phyloP scores from a whole-genome alignment of 768 basidiomycete genomes.

The Tricholoma hemisulphureum region DNA sequence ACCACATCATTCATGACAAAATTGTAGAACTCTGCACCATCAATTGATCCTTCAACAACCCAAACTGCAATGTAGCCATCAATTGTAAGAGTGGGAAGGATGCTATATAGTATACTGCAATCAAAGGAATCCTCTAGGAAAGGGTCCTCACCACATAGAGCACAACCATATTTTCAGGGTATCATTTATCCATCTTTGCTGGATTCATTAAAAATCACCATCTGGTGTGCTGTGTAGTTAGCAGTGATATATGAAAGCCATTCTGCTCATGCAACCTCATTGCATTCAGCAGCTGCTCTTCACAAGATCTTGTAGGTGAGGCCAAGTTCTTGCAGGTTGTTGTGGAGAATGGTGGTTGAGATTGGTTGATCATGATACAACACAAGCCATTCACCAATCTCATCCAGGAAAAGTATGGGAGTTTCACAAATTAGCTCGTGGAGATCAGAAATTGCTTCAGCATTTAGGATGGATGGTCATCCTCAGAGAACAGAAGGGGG shows the following conservation, averaged over 20 bases:
- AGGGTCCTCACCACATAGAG: constrained; percentile 23
- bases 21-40: constrained; percentile 32
- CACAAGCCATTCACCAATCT: constrained; percentile 24
- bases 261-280: constrained; percentile 13
- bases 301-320: constrained; percentile 22
- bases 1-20: constrained; percentile 38
- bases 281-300: constrained; percentile 18
- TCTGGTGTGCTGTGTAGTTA: constrained; percentile 13
- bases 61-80: constrained; percentile 34
- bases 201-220: constrained; percentile 22
- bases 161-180: constrained; percentile 25
- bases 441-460: constrained; percentile 10
- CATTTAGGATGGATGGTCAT: constrained; percentile 2
- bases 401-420: constrained; percentile 21
- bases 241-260: constrained; percentile 13
- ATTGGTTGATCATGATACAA: constrained; percentile 15
- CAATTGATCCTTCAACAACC: constrained; percentile 33
- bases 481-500: constrained; percentile 9
- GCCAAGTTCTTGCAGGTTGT: constrained; percentile 15
- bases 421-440: constrained; percentile 8
- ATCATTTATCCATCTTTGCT: constrained; percentile 36
- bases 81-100: constrained; percentile 33
- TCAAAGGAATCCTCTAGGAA: constrained; percentile 21
- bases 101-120: constrained; percentile 28
- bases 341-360: constrained; percentile 13